Evolutionary conservation across 352 stramenopile species (phyloP).

Genomic region (Aphanomyces astaci): DNA sequence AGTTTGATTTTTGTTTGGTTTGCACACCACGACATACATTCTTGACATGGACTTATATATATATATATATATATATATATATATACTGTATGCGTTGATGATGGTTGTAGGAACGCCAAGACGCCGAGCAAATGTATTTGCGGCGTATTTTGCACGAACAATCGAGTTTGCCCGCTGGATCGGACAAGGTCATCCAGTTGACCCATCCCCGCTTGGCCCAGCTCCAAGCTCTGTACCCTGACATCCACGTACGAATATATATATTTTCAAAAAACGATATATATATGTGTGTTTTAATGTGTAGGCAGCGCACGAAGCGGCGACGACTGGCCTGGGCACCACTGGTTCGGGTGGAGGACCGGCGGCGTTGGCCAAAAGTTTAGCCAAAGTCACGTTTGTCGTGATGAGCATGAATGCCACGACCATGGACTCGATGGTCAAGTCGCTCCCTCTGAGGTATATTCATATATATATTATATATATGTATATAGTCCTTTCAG

Average conservation of each 20-base stretch:
- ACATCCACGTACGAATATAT: conserved; percentile 15
- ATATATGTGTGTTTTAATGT: not conserved
- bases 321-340: not conserved
- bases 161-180: conserved; percentile 12
- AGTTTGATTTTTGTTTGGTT: too few relatives aligned
- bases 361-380: conserved; percentile 41
- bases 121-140: conserved; percentile 76
- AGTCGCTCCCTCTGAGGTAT: conserved; percentile 54
- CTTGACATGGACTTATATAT: too few relatives aligned
- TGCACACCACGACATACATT: too few relatives aligned
- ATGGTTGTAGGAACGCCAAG: conserved; percentile 42
- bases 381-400: conserved; percentile 59
- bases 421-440: conserved; percentile 50
- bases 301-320: not conserved
- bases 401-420: conserved; percentile 68
- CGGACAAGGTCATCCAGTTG: conserved; percentile 14
- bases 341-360: conserved; percentile 28
- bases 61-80: too few relatives aligned
- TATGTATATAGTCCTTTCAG: not conserved
- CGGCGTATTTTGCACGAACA: conserved; percentile 72
- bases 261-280: not conserved
- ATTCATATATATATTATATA: too few relatives aligned
- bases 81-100: too few relatives aligned
- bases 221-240: conserved; percentile 9
- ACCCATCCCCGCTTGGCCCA: conserved; percentile 15